Conservation (phyloP, 352 stramenopile species). For the Pythium utonaiense region DNA sequence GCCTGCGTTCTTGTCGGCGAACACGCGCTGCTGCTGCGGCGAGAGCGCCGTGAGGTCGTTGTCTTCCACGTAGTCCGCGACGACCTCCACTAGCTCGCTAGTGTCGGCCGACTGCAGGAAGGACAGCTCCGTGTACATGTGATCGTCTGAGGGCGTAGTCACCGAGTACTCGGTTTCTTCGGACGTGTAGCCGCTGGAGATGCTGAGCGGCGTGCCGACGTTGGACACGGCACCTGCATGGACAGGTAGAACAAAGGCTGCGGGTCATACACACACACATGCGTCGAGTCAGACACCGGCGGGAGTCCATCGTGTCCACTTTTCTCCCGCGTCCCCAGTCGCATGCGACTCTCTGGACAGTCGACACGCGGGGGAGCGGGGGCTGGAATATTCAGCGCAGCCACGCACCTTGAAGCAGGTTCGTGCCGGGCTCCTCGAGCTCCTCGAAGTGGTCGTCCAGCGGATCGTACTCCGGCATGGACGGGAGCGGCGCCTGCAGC, state of each 20-base stretch:
- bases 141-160: constrained; percentile 56
- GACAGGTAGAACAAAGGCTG: constrained; percentile 18
- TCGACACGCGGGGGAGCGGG: background rate
- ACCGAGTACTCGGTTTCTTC: constrained; percentile 84
- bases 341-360: no score
- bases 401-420: constrained; percentile 57
- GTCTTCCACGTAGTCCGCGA: constrained; percentile 44
- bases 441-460: constrained; percentile 71
- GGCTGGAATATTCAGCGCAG: background rate
- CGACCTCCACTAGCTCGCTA: constrained; percentile 57
- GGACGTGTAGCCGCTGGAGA: constrained; percentile 75
- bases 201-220: constrained; percentile 50
- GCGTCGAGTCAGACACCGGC: background rate
- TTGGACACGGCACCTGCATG: constrained; percentile 22
- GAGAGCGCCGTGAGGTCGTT: constrained; percentile 43
- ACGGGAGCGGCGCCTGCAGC: constrained; percentile 47
- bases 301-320: constrained; percentile 24
- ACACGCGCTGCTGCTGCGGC: constrained; percentile 47
- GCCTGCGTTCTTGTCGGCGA: constrained; percentile 26
- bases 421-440: constrained; percentile 60
- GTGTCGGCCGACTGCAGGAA: constrained; percentile 58
- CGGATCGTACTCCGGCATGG: constrained; percentile 62
- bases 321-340: constrained; percentile 7
- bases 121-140: constrained; percentile 76
- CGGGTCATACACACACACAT: background rate